Base-by-base conservation (phyloP, 805 yeast genomes). In the Candida nonsorbophila region DNA sequence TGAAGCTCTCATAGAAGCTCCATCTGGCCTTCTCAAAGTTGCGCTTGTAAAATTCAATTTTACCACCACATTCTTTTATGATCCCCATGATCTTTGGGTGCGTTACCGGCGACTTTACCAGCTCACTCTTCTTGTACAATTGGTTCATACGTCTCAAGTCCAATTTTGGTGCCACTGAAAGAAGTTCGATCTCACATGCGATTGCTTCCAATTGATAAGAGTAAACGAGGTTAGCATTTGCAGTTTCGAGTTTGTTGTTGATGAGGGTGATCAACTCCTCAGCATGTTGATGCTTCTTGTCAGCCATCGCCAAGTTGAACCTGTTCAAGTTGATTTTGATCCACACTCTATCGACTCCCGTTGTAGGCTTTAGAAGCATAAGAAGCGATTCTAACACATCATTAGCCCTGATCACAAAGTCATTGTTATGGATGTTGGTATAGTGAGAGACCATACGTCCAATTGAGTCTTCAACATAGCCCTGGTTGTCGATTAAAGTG, bases 21-120 rank as follows among this genome's bases (percentile, higher is more conserved):
- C 79, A 67, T 7, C 77, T 60, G 0, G 84, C 86, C 27, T 51
- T 52, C 19, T 69, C 74, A 62, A 70, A 84, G 37, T 77, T 72
- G 9, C 69, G 70, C 27, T 72, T 69, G 36, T 71, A 62, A 67
- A 83, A 76, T 28, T 72, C 69, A 38, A 84, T 66, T 30, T 75
- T 69, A 2, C 87, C 94, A 0, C 86, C 84, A 40, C 85, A 78
- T 49, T 84, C 90, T 37, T 75, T 69, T 15, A 84, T 70, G n/a
- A 79, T 71, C 1, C 90, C 95, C 51, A 77, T 62, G 16, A 81
- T 76, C 27, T 70, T 62, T 1, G 94, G 87, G 45, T 85, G 94
- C 1, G 87, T 82, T 3, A 82, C 78, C 2, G 84, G 82, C 0
- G 77, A 62, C 6, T 72, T 68, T 13, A 78, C 58, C 5, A 51